phyloP scores from a whole-genome alignment of 805 yeast genomes.

The Candida ficus region DNA sequence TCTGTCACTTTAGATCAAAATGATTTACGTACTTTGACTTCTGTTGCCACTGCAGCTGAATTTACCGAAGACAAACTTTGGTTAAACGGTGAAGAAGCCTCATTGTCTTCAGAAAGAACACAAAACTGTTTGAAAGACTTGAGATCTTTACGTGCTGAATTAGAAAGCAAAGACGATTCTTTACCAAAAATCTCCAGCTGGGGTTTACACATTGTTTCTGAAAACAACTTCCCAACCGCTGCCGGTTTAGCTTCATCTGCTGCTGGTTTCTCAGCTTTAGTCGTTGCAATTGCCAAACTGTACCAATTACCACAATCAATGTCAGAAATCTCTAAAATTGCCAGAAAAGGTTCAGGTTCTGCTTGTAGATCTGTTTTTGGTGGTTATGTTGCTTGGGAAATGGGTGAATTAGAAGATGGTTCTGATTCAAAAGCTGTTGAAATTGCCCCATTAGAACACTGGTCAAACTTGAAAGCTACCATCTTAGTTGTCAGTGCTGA shows the following conservation, averaged over 20 bases:
- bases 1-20: constrained; percentile 90
- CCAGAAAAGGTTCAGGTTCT: constrained; percentile 97
- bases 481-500: constrained; percentile 89
- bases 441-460: constrained; percentile 75
- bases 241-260: constrained; percentile 98
- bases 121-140: constrained; percentile 74
- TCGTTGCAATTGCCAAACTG: constrained; percentile 79
- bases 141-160: constrained; percentile 55
- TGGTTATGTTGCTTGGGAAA: constrained; percentile 99
- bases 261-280: constrained; percentile 97
- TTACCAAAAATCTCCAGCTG: constrained; percentile 60
- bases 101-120: constrained; percentile 56
- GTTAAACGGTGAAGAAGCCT: constrained; percentile 82
- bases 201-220: constrained; percentile 78
- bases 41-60: constrained; percentile 63
- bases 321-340: constrained; percentile 86
- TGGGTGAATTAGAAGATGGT: constrained; percentile 79
- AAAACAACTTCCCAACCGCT: constrained; percentile 98
- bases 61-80: constrained; percentile 66
- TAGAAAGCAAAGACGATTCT: constrained; percentile 49
- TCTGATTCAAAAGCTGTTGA: constrained; percentile 91
- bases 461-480: constrained; percentile 93
- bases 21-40: constrained; percentile 86
- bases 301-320: constrained; percentile 80
- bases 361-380: constrained; percentile 97